Base-by-base conservation (phyloP, 164 flowering plant genomes). In the Brasenia schreberi region DNA sequence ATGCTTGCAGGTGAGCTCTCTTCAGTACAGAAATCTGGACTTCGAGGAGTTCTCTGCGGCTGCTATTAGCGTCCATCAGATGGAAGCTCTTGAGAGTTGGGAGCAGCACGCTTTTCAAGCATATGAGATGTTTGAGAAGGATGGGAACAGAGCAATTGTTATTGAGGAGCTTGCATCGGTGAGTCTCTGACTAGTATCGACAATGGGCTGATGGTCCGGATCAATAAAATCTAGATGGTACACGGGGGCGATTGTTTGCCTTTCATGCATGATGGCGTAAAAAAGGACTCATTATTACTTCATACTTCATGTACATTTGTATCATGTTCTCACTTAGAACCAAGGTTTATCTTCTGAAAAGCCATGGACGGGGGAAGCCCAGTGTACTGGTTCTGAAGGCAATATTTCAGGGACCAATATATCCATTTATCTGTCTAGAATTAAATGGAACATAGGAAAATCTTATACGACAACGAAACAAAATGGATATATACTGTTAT, bases 111-210 rank as follows among this genome's bases (percentile, higher is more conserved):
- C 96, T 62, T 82, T 89, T 45, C 71, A 81, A 65, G 99, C 89
- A 9, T 94, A 87, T 74, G 99, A 94, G 69, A 78, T 85, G 19
- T 94, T 94, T 74, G 99, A 94, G 66, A 89, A 90, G 75, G 92
- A 90, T 64, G 99, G 99, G 39, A 94, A 91, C 76, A 78, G 99
- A 65, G 81, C 87, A 14, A 86, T 94, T 45, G 81, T 86, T 82
- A 94, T 94, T 23, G 93, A 94, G 69, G 99, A 94, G 76, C 93
- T 94, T 73, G 99, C 99, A 49, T 87, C 98, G 65, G 98, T 94
- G 85, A 63, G 77, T 45, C 12, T 45, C 53, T 45, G 1, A 45
- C 53, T 2, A 23, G 27, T 23, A 23, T 23, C 27, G 27, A 23
- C 27, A 23, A 23, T 23, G 1, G 27, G 1, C 27, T 23, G 27